phyloP scores from a whole-genome alignment of 2,329 filamentous ascomycete genomes.

The Dichotomopilus funicola region DNA sequence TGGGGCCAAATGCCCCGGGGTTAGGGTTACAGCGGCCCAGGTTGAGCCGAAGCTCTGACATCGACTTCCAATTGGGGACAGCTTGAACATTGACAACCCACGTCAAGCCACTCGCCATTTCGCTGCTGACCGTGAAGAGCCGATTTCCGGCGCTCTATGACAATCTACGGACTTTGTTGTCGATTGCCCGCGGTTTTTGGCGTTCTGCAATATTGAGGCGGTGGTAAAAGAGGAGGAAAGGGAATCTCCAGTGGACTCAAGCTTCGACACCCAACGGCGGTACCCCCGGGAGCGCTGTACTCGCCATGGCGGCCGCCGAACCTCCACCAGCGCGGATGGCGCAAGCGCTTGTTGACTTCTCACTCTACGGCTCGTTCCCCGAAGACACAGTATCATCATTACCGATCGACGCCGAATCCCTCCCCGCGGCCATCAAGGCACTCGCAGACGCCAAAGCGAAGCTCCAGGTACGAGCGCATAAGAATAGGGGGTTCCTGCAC shows the following conservation, averaged over 20 bases:
- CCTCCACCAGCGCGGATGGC: constrained; percentile 29
- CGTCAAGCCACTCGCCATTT: no score
- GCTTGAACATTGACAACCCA: background rate
- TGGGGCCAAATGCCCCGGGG: background rate
- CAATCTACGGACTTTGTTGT: no score
- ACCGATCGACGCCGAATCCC: constrained; percentile 29
- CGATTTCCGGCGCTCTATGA: no score
- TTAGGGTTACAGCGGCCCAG: background rate
- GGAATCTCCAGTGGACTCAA: background rate
- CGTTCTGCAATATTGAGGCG: no score
- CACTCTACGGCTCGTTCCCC: constrained; percentile 42
- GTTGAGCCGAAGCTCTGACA: constrained; percentile 7
- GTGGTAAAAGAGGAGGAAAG: no score
- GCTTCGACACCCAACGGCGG: background rate
- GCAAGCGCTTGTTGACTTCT: constrained; percentile 58
- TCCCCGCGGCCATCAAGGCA: constrained; percentile 37
- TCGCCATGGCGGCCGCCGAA: constrained; percentile 17
- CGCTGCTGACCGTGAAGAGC: no score
- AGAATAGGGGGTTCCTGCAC: background rate
- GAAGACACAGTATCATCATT: constrained; percentile 39
- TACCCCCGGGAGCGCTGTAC: background rate
- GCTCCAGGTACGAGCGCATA: constrained; percentile 36
- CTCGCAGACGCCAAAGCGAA: constrained; percentile 37
- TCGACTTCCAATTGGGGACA: constrained; percentile 17
- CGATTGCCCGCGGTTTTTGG: no score